Conservation (phyloP, 148 eudicot species). For the Rhododendron vialii region DNA sequence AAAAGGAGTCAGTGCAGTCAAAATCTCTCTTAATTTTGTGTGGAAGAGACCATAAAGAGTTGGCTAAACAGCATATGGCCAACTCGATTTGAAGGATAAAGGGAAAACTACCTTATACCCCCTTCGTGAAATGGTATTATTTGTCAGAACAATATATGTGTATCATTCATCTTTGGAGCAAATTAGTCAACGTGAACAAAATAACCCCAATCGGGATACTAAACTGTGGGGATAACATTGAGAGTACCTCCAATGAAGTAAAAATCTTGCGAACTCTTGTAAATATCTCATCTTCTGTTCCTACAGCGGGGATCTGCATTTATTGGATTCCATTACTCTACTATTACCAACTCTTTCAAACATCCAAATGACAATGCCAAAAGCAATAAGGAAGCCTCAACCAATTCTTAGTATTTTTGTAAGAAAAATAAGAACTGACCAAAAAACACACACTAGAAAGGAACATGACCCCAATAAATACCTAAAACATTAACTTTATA, state of each 20-base stretch:
- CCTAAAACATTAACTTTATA: not conserved
- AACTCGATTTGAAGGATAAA: not conserved
- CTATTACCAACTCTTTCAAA: not conserved
- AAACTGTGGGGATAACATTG: not conserved
- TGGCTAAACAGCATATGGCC: not conserved
- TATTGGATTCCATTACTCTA: conserved; percentile 9
- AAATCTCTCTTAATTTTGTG: not conserved
- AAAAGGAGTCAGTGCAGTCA: not conserved
- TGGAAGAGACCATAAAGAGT: not conserved
- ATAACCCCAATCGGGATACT: not conserved
- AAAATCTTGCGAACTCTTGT: conserved; percentile 62
- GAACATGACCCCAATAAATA: not conserved
- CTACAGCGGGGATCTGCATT: conserved; percentile 74
- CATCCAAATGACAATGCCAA: not conserved
- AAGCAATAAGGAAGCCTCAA: not conserved
- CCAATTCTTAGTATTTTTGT: too few species aligned
- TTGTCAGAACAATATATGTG: not conserved
- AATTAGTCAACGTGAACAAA: not conserved
- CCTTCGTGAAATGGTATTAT: not conserved
- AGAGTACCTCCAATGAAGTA: conserved; percentile 45
- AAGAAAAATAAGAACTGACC: not conserved
- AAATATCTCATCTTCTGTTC: conserved; percentile 79
- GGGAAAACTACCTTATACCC: not conserved
- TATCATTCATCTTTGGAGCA: not conserved
- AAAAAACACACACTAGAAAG: not conserved